A percentile compares a stretch with the other conserved stretches of the same genome.
Evolutionary conservation across 2,329 filamentous ascomycete genomes (phyloP).

Genomic region (Gnomoniopsis sp.): DNA sequence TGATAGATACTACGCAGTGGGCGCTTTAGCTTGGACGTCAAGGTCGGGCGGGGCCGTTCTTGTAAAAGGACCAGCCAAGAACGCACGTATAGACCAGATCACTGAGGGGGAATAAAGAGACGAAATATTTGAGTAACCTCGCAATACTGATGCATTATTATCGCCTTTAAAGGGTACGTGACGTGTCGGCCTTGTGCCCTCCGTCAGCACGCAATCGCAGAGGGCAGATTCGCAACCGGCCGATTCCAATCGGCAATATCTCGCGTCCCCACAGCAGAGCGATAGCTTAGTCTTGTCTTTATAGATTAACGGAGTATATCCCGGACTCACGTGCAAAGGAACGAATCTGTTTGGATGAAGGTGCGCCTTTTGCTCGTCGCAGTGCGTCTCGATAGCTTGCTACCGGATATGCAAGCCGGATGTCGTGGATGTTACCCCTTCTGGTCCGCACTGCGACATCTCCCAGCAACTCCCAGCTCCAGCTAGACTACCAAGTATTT

Average conservation of each 20-base stretch:
- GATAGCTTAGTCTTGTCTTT: too few relatives aligned
- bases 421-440: slow-evolving; percentile 8
- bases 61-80: too few relatives aligned
- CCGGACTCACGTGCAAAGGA: background rate
- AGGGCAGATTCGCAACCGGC: slow-evolving; percentile 10
- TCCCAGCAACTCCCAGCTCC: too few relatives aligned
- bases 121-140: too few relatives aligned
- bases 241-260: background rate
- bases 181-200: background rate
- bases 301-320: background rate
- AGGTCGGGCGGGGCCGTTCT: background rate
- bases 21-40: background rate
- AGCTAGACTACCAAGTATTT: too few relatives aligned
- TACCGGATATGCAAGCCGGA: slow-evolving; percentile 7
- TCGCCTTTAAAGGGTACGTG: background rate
- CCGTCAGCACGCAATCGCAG: slow-evolving; percentile 12
- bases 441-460: background rate
- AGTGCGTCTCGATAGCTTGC: background rate
- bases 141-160: background rate
- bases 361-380: too few relatives aligned
- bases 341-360: background rate
- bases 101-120: too few relatives aligned
- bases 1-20: background rate
- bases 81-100: too few relatives aligned
- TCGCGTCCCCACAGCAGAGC: background rate